Evolutionary conservation across 352 stramenopile species (phyloP).

Genomic region (Phytophthora lateralis): DNA sequence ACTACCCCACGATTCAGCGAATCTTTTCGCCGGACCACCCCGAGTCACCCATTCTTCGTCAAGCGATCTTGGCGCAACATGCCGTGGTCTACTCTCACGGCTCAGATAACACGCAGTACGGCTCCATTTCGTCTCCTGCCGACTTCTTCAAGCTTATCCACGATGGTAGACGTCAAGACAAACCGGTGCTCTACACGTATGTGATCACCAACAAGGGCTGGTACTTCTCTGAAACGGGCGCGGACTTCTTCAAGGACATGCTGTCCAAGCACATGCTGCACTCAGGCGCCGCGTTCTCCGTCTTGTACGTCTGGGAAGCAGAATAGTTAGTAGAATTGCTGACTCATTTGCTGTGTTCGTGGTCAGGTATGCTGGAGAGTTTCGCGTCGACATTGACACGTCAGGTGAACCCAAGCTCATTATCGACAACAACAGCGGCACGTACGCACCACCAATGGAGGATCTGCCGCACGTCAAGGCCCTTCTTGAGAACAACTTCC

Average conservation of each 20-base stretch:
- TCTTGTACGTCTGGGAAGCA: slow-evolving; percentile 9
- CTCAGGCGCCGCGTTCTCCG: slow-evolving; percentile 28
- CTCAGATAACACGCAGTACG: slow-evolving; percentile 24
- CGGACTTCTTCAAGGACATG: slow-evolving; percentile 43
- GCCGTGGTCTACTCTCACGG: slow-evolving; percentile 36
- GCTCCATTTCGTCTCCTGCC: slow-evolving; percentile 13
- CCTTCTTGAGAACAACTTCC: slow-evolving; percentile 41
- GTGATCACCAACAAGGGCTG: slow-evolving; percentile 33
- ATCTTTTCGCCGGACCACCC: slow-evolving; percentile 40
- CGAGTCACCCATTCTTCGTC: slow-evolving; percentile 33
- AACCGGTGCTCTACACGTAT: slow-evolving; percentile 37
- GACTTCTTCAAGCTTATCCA: slow-evolving; percentile 42
- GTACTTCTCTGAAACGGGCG: slow-evolving; percentile 43
- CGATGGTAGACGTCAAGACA: slow-evolving; percentile 31
- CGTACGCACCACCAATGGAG: slow-evolving; percentile 32
- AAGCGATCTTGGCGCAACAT: slow-evolving; percentile 34
- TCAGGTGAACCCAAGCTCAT: slow-evolving; percentile 26
- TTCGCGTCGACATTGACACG: slow-evolving; percentile 21
- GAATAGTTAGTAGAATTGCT: not conserved
- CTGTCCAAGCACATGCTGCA: slow-evolving; percentile 45
- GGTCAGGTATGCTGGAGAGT: slow-evolving; percentile 35
- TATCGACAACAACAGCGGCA: slow-evolving; percentile 47
- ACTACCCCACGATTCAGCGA: slow-evolving; percentile 34
- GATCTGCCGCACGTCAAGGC: slow-evolving; percentile 29
- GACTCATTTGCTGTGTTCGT: not conserved